Conservation (phyloP, 2,329 filamentous ascomycete species). For the Microdochium nivale region DNA sequence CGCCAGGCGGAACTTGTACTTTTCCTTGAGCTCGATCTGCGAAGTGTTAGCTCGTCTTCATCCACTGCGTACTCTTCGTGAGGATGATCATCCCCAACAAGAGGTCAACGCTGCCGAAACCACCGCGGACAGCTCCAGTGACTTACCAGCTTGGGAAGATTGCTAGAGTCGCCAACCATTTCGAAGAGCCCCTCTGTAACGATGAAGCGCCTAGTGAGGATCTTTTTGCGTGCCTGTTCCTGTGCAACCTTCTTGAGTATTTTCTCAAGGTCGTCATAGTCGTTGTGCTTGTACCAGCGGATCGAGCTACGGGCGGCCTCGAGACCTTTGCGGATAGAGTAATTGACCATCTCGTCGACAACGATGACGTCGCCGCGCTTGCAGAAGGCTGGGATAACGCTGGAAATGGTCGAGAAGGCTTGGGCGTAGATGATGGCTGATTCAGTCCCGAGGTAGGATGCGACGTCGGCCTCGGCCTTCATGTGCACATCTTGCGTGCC, state of each 20-base stretch:
- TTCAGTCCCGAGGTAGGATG: constrained; percentile 77
- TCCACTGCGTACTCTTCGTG: neutral
- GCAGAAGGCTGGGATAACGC: constrained; percentile 92
- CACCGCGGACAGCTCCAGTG: too few relatives aligned
- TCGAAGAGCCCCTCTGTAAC: constrained; percentile 95
- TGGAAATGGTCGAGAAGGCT: constrained; percentile 92
- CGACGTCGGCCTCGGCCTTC: constrained; percentile 91
- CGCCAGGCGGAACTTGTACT: constrained; percentile 96
- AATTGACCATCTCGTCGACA: constrained; percentile 88
- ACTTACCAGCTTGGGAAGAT: constrained; percentile 76
- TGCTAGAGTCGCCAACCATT: constrained; percentile 73
- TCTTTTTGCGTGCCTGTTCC: constrained; percentile 78
- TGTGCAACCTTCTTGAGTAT: constrained; percentile 78
- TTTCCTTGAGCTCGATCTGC: constrained; percentile 82
- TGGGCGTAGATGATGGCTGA: constrained; percentile 94
- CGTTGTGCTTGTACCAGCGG: constrained; percentile 90
- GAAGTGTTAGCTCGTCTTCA: constrained; percentile 6
- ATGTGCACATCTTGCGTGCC: constrained; percentile 97
- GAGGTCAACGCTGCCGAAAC: too few relatives aligned
- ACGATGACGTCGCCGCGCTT: constrained; percentile 97
- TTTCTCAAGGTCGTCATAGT: constrained; percentile 86
- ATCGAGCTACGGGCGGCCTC: constrained; percentile 89
- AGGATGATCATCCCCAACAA: too few relatives aligned
- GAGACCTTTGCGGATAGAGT: constrained; percentile 85
- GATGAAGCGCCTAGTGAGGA: constrained; percentile 85